Percentiles rank a stretch among this genome's conserved stretches.
phyloP scores from a whole-genome alignment of 1,284 basidiomycete species.

The Puccinia sorghi region DNA sequence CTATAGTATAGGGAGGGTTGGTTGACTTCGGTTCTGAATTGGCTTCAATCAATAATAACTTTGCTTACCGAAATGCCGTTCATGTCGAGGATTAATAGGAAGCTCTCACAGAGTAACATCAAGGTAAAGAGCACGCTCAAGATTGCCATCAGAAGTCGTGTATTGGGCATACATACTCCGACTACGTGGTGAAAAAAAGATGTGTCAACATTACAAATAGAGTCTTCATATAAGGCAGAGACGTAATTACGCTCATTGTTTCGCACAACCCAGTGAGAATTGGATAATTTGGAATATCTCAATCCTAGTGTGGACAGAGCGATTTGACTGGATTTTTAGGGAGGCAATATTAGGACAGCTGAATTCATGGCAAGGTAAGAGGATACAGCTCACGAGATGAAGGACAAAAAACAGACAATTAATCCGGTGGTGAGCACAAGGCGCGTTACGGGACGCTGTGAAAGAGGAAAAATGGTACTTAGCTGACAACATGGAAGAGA shows the following conservation, averaged over 20 bases:
- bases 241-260: not conserved
- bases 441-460: not conserved
- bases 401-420: not conserved
- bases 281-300: conserved; percentile 2
- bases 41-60: not conserved
- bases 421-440: not conserved
- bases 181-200: not conserved
- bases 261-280: conserved; percentile 8
- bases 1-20: not conserved
- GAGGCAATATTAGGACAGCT: not conserved
- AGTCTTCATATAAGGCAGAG: not conserved
- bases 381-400: not conserved
- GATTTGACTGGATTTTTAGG: not conserved
- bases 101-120: not conserved
- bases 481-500: not conserved
- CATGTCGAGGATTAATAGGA: not conserved
- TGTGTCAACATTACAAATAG: not conserved
- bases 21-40: not conserved
- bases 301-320: not conserved
- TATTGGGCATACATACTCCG: not conserved
- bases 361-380: not conserved
- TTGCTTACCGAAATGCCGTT: conserved; percentile 1
- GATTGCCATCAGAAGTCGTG: conserved; percentile 7
- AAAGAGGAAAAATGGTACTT: not conserved
- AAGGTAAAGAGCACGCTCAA: not conserved